Evolutionary conservation across 106 monocot genomes (phyloP).

Genomic region (Allium sativum): DNA sequence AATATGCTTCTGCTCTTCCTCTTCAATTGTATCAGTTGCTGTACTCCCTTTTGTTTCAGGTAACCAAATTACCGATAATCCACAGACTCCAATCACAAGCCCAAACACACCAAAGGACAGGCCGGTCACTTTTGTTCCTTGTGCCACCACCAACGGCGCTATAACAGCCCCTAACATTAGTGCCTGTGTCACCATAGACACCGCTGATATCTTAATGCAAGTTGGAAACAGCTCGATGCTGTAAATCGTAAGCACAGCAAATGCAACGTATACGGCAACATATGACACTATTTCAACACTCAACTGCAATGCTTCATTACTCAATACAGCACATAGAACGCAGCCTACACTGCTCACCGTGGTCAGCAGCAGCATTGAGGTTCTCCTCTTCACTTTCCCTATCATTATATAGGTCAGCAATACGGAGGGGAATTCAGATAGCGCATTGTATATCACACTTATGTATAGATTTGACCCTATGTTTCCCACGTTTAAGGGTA

Average conservation of each 20-base stretch:
- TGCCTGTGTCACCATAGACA: too few species aligned
- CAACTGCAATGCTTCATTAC: background rate
- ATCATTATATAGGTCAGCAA: constrained; percentile 15
- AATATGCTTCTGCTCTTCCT: too few species aligned
- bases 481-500: constrained; percentile 10
- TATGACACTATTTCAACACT: constrained; percentile 11
- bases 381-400: constrained; percentile 8
- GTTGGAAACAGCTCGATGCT: too few species aligned
- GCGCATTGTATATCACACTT: constrained; percentile 6
- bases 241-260: constrained; percentile 13
- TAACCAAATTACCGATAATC: too few species aligned
- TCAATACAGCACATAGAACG: constrained; percentile 7
- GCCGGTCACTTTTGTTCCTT: too few species aligned
- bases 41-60: too few species aligned
- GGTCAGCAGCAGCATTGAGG: constrained; percentile 11
- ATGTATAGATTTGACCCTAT: constrained; percentile 14
- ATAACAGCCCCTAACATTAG: too few species aligned
- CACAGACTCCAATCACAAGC: too few species aligned
- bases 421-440: constrained; percentile 10
- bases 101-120: too few species aligned
- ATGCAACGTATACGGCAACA: constrained; percentile 11
- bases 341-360: constrained; percentile 12
- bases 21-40: too few species aligned
- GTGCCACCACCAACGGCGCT: too few species aligned
- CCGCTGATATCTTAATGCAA: constrained; percentile 2